Base-by-base conservation (phyloP, 2,329 filamentous ascomycete genomes). In the Pyrenophora seminiperda region DNA sequence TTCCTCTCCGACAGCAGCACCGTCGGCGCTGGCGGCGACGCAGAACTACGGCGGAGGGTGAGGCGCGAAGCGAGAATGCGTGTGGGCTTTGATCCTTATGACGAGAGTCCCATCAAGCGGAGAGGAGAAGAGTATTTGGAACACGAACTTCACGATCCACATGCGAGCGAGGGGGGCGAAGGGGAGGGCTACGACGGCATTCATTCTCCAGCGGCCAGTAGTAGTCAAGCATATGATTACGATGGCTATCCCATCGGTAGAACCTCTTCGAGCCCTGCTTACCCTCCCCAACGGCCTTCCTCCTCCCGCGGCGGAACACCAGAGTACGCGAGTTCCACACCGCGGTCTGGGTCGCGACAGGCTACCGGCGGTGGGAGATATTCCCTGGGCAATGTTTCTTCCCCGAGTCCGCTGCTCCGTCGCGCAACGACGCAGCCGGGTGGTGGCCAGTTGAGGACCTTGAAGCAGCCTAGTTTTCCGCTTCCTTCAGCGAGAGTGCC, bases 1-100 rank as follows among this genome's bases (percentile, higher is more conserved):
- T 97, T 96, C 75, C 79, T 97, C 7, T 81, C 84, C 54, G 86
- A 89, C 62, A 83, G 81, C 9, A 83, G 83, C 24, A 85, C 84
- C 2, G 87, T 85, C 1, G 86, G 86, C 20, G 83, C 84, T 1
- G 85, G 85, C 3, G 79, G 80, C 4, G 83, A 88, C 58, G 77
- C 82, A 4, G 79, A 85, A 24, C 76, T 84, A 46, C 81, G 86
- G 5, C 82, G 83, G 44, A 78, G 80, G 0, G 77, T 85, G 1
- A 78, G 86, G 11, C 74, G 79, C 3, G 83, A 87, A 55, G 86
- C 86, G 3, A 71, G 83, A 17, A 74, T 79, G 40, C 76, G 83
- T 39, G 84, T 89, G 0, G 86, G 86, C 10, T 89, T 88, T 72
- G 86, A 89, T 65, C 86, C 86, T 0, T 89, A 89, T 66, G 83